Evolutionary conservation across 163 green algal genomes (phyloP).

Genomic region (Chlamydomonas reinhardtii): DNA sequence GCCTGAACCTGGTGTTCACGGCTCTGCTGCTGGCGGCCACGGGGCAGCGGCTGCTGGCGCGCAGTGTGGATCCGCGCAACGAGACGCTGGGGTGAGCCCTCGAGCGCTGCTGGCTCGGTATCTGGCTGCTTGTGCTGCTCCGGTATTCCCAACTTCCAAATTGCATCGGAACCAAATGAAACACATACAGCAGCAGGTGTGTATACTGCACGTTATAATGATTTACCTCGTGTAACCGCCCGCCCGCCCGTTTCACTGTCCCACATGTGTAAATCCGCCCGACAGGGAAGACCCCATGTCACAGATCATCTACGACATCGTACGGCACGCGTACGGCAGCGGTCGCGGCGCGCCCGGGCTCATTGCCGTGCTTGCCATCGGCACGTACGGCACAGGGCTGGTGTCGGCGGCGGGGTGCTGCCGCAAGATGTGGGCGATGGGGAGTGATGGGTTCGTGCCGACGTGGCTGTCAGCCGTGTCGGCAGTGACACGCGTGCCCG

Average conservation of each 20-base stretch:
- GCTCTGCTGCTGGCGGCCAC: constrained; percentile 2
- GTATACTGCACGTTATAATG: no score
- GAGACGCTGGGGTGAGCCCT: constrained; percentile 9
- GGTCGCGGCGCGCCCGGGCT: background rate
- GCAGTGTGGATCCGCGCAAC: background rate
- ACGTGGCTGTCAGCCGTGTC: background rate
- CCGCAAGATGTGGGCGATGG: constrained; percentile 21
- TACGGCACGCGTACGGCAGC: background rate
- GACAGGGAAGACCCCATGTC: background rate
- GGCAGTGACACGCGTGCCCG: background rate
- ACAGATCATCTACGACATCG: constrained; percentile 16
- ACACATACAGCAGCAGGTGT: no score
- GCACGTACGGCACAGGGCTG: constrained; percentile 18
- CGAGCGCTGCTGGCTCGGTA: no score
- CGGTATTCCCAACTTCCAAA: no score
- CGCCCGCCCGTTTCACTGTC: no score
- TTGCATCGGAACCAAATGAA: no score
- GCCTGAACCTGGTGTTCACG: background rate
- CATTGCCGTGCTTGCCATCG: background rate
- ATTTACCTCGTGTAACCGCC: no score
- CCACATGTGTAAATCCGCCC: no score
- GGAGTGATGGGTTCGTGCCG: constrained; percentile 8
- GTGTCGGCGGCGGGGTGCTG: background rate
- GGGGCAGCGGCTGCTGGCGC: background rate
- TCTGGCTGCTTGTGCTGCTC: no score